Percentiles rank a stretch among this genome's conserved stretches.
phyloP scores from a whole-genome alignment of 208 protist species.

The Naegleria gruberi region DNA sequence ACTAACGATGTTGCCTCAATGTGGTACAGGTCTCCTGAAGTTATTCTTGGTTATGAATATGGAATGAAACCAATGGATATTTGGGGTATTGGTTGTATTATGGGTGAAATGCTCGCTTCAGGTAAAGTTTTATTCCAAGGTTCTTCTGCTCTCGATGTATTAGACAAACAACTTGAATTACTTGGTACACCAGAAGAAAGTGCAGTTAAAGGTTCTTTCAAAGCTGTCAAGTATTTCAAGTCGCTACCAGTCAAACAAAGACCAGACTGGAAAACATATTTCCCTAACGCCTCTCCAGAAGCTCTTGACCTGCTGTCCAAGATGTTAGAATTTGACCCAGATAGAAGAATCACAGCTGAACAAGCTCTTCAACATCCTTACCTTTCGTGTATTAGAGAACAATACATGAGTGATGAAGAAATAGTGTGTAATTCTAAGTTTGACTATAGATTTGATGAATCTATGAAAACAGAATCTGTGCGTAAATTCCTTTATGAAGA shows the following conservation, averaged over 20 bases:
- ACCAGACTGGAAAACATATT: background rate
- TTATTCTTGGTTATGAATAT: constrained; percentile 73
- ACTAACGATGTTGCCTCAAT: constrained; percentile 90
- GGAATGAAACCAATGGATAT: constrained; percentile 59
- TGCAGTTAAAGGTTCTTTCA: background rate
- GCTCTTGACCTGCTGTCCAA: constrained; percentile 68
- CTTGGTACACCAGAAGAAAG: constrained; percentile 56
- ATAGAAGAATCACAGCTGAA: constrained; percentile 59
- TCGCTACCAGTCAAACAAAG: background rate
- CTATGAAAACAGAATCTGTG: background rate
- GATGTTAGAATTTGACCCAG: constrained; percentile 75
- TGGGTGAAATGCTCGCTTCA: constrained; percentile 70
- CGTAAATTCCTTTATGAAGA: background rate
- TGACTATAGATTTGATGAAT: background rate
- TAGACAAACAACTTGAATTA: constrained; percentile 89
- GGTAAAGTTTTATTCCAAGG: constrained; percentile 85
- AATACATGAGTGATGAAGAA: background rate
- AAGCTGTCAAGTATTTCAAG: background rate
- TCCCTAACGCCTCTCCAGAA: constrained; percentile 15
- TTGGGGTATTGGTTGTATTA: constrained; percentile 79
- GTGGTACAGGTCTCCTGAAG: constrained; percentile 97
- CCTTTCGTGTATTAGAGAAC: constrained; percentile 51
- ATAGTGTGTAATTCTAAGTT: background rate
- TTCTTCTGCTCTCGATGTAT: constrained; percentile 79
- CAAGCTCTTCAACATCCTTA: constrained; percentile 76